Evolutionary conservation across 345 rosid genomes (phyloP), one percentile per base, ranked within the genome.

Genomic region (Microthlaspi erraticum): DNA sequence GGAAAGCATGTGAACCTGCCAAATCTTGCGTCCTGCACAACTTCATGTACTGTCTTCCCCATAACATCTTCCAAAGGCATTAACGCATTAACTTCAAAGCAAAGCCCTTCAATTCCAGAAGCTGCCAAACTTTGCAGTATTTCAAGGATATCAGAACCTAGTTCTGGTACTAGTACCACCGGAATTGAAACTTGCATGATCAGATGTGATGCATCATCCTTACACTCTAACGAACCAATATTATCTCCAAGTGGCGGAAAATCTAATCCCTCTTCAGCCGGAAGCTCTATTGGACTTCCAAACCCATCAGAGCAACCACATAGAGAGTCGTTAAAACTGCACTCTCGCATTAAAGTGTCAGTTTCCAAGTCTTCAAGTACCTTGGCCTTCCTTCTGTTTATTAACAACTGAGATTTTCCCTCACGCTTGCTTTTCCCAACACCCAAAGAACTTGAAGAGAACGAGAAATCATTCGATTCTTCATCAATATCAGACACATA

Each of bases 241-340:
- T 85, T 81, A 72, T 85, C 79, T 68, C 82, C 85, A 60, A 85
- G 75, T 45, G 80, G 68, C 44, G 84, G 83, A 41, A 79, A 77
- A 70, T 83, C 77, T 62, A 52, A 29, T 33, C 43, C 46, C 53
- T 74, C 60, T 13, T 77, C 83, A 51, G 72, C 59, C 0, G 83
- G 77, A 56, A 89, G 73, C 77, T 80, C 87, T 55, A 87, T 82
- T 32, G 97, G 95, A 81, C 98, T 92, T 45, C 97, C 98, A 77
- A 92, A 92, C 59, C 97, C 98, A 60, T 81, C 87, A 36, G 88
- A 77, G 68, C 58, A 70, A 65, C 42, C 57, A 19, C 12, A 32
- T 1, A 80, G 81, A 70, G 89, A 82, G 71, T 63, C 73, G 32
- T 79, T 79, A 54, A 81, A 85, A n/a, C 82, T 72, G 70, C 89